Percentiles rank a stretch among this genome's conserved stretches.
Conservation (phyloP, 768 basidiomycete genomes). For the Russula brevipes region DNA sequence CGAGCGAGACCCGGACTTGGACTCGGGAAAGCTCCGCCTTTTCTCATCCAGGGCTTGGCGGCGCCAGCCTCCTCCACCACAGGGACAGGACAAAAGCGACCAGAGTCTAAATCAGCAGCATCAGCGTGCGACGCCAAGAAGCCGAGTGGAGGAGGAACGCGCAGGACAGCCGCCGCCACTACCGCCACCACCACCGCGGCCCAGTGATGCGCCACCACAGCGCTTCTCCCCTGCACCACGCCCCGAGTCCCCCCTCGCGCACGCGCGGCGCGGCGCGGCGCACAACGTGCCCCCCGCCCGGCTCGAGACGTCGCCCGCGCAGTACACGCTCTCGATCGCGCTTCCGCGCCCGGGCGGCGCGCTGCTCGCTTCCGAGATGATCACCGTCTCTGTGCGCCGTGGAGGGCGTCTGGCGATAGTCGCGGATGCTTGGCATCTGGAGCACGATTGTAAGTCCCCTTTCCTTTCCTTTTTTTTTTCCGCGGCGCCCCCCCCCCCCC, state of each 20-base stretch:
- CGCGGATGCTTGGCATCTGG: conserved; percentile 22
- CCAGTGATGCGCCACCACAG: neutral
- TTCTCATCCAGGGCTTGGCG: neutral
- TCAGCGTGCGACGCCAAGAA: neutral
- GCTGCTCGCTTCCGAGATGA: conserved; percentile 15
- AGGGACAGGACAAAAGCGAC: neutral
- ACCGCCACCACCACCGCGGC: neutral
- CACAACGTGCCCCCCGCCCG: neutral
- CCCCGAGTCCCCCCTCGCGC: conserved; percentile 18
- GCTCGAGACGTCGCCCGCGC: neutral
- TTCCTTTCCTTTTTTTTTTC: neutral
- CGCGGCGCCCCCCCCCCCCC: too few species aligned
- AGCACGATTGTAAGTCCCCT: conserved; percentile 11
- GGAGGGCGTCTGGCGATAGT: conserved; percentile 14
- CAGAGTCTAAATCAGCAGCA: neutral
- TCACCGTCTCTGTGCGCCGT: conserved; percentile 14
- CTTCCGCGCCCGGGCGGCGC: conserved; percentile 18
- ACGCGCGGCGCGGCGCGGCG: neutral
- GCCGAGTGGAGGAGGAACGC: neutral
- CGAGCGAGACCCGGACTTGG: too few species aligned
- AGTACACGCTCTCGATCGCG: conserved; percentile 5
- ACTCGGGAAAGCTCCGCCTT: neutral
- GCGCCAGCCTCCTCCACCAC: neutral
- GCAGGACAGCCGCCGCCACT: neutral
- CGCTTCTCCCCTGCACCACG: neutral